Evolutionary conservation across 768 basidiomycete genomes (phyloP), one percentile per base, ranked within the genome.

Genomic region (Hirschioporus abietinus): DNA sequence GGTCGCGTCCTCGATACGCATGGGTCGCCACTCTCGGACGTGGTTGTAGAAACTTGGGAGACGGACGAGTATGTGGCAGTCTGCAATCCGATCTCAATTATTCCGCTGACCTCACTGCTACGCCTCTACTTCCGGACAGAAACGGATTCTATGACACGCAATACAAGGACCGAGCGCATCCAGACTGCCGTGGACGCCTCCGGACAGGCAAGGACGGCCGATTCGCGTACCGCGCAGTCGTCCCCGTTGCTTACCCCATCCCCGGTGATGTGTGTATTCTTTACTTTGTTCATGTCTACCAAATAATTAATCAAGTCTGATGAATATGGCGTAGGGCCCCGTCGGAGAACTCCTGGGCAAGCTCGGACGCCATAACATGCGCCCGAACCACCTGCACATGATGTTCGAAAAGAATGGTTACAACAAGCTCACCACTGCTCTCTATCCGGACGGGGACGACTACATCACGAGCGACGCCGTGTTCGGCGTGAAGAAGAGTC

Each of bases 1-100:
- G 93, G 93, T 0, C 82, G 81, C 2, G 82, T 95, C 1, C 71
- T 86, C 34, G 82, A 86, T 71, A 87, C 85, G 0, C 77, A 83
- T 35, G 91, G 92, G 24, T 77, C 81, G n/a, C 88, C 88, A 1
- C 82, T 95, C 64, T 74, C 86, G 6, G 79, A 79, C 63, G 91
- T 90, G 0, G 71, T 82, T 60, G 90, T 93, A 67, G 90, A 93
- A 64, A 93, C 91, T n/a, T 93, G 90, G 91, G 90, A 92, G 75
- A 87, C 91, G 9, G 92, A 94, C 70, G 81, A 80, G 0, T 64
- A 71, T 57, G 60, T 61, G 25, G 30, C 15, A n/a, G 25, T 59
- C 58, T n/a, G 9, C 67, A 67, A 60, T 35, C 61, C n/a, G 25
- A 59, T 25, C 60, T 34, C 9, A 23, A 15, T 3, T 61, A 61